Conservation (phyloP, 129 eudicot species). For the Sambucus nigra region DNA sequence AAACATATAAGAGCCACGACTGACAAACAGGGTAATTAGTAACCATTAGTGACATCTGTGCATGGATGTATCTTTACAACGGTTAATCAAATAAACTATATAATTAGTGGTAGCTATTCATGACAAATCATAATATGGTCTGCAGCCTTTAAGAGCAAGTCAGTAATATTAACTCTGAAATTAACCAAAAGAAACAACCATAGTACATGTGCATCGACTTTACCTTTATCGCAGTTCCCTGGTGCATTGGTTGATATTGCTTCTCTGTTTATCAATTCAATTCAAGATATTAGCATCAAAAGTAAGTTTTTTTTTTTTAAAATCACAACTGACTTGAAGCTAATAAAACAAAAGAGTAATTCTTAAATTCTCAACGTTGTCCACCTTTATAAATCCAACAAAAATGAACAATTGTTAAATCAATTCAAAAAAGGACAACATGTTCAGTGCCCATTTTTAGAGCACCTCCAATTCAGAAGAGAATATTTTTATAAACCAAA, state of each 20-base stretch:
- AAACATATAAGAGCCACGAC: no score
- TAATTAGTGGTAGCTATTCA: no score
- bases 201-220: not conserved
- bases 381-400: not conserved
- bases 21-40: no score
- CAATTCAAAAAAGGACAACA: not conserved
- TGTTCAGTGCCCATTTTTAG: not conserved
- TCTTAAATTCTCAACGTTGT: no score
- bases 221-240: slow-evolving; percentile 47
- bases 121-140: no score
- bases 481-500: not conserved
- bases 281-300: slow-evolving; percentile 17
- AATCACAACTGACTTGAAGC: no score
- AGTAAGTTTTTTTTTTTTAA: no score
- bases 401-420: not conserved
- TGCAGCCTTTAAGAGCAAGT: not conserved
- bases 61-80: no score
- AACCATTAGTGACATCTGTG: no score
- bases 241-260: slow-evolving; percentile 41
- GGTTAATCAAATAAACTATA: no score
- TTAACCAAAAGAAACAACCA: not conserved
- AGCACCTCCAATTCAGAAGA: not conserved
- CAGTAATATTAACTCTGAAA: not conserved
- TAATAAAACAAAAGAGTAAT: no score
- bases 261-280: slow-evolving; percentile 41